A percentile compares a stretch with the other conserved stretches of the same genome.
Evolutionary conservation across 805 yeast species (phyloP).

Genomic region (Candida chauliodis): DNA sequence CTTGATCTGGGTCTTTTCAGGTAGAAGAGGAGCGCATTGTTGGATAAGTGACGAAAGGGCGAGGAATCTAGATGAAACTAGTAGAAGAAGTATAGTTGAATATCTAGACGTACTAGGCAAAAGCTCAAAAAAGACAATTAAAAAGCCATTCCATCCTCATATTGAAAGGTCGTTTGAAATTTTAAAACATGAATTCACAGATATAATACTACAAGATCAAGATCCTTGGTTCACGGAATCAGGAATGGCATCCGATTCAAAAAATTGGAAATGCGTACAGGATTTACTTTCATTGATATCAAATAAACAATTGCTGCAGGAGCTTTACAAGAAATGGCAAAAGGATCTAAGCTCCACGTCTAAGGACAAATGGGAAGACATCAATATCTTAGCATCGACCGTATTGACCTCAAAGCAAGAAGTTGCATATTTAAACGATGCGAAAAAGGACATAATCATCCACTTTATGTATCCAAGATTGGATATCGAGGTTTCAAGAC

Average conservation of each 20-base stretch:
- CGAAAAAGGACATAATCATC: conserved; percentile 77
- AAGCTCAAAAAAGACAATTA: conserved; percentile 50
- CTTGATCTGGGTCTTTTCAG: conserved; percentile 93
- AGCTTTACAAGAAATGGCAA: conserved; percentile 58
- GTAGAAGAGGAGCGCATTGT: conserved; percentile 98
- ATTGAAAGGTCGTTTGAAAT: conserved; percentile 69
- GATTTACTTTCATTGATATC: conserved; percentile 62
- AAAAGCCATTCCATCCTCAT: conserved; percentile 89
- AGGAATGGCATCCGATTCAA: conserved; percentile 38
- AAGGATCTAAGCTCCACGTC: conserved; percentile 34
- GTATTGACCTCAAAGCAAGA: conserved; percentile 44
- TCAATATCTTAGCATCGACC: conserved; percentile 50
- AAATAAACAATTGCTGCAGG: conserved; percentile 52
- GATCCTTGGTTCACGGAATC: conserved; percentile 67
- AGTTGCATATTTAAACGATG: conserved; percentile 53
- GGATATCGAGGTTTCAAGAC: conserved; percentile 89
- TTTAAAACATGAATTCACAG: conserved; percentile 59
- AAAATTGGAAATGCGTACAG: conserved; percentile 45
- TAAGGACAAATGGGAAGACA: conserved; percentile 77
- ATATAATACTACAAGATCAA: conserved; percentile 71
- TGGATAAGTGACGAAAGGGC: conserved; percentile 93
- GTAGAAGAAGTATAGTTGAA: conserved; percentile 76
- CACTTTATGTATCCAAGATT: conserved; percentile 84
- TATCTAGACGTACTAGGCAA: conserved; percentile 70
- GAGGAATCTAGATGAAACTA: conserved; percentile 63